These are phyloP conservation scores for Fennellomyces sp. DNA, from an alignment of 371 early-diverging fungal genomes.

Conservation along the genomic window DNA sequence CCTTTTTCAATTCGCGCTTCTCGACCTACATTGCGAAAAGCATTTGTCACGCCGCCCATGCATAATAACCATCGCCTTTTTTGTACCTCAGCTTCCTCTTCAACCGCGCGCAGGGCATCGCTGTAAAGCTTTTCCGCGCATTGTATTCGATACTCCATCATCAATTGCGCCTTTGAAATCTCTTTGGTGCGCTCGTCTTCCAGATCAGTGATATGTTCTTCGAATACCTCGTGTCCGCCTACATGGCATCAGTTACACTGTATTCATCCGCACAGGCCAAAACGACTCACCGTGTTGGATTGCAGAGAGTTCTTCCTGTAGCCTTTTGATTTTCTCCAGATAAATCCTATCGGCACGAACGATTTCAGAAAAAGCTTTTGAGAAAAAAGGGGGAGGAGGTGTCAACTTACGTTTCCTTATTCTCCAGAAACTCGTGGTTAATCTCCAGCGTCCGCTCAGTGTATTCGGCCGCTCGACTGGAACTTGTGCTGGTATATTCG, in stretches of 20 bases:
- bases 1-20: constrained; percentile 12
- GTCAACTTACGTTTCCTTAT: constrained; percentile 18
- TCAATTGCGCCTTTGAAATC: constrained; percentile 7
- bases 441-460: constrained; percentile 12
- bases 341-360: constrained; percentile 6
- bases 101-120: constrained; percentile 6
- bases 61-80: background rate
- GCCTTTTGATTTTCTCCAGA: constrained; percentile 14
- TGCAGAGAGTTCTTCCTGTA: constrained; percentile 15
- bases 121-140: constrained; percentile 13
- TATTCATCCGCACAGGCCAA: no score
- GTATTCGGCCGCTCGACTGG: constrained; percentile 1
- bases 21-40: constrained; percentile 1
- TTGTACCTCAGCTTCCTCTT: constrained; percentile 11
- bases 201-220: constrained; percentile 12
- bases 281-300: constrained; percentile 19
- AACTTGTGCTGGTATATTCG: background rate
- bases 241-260: no score
- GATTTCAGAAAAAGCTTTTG: background rate
- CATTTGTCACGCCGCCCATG: background rate
- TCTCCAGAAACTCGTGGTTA: constrained; percentile 16
- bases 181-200: constrained; percentile 10
- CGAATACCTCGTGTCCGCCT: constrained; percentile 11
- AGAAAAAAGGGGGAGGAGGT: background rate
- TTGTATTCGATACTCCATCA: constrained; percentile 13